Evolutionary conservation across 306 rosid genomes (phyloP), one percentile per base, ranked within the genome.

Genomic region (Malus fusca): DNA sequence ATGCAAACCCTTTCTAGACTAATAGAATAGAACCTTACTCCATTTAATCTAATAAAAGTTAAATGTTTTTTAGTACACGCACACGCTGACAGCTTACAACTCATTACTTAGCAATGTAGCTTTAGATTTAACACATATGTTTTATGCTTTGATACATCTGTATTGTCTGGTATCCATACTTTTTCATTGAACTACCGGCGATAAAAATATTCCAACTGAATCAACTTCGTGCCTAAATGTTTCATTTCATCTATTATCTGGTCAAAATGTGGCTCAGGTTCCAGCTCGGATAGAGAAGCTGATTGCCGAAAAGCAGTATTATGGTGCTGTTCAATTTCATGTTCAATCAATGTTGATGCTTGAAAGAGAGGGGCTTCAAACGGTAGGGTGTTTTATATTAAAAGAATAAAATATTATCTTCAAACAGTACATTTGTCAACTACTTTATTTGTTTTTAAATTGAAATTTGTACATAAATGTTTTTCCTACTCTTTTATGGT

Each of bases 341-440:
- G 92, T 90, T 77, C 99, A 92, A 68, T 92, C 99, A 58, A 79
- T 87, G 62, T 82, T 90, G 84, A 90, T 96, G 91, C 99, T 96
- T 12, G 99, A 96, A 85, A 88, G 96, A 67, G 96, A 87, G 85
- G 95, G 97, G 74, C 96, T 95, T 84, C 99, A 96, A 86, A 92
- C 82, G 71, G 99, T 96, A 88, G 68, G 92, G 46, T 62, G 22
- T 62, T 6, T 56, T 9, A 21, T 19, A 56, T 11, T 25, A 25
- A 13, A 58, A 59, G 64, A 23, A 59, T 59, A 23, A 59, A 59
- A 22, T 59, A 10, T 23, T 59, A 22, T n/a, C 95, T 95, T 84
- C 98, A 92, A 86, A 90, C 82, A 63, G 96, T 96, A 88, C 58
- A 90, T 51, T 81, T 79, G 70, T 78, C 22, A 77, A 76, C 80